Percentiles rank a stretch among this genome's conserved stretches.
These are phyloP conservation scores for Coemansia sp. DNA, from an alignment of 192 early-diverging fungal species.

Conservation along the genomic window DNA sequence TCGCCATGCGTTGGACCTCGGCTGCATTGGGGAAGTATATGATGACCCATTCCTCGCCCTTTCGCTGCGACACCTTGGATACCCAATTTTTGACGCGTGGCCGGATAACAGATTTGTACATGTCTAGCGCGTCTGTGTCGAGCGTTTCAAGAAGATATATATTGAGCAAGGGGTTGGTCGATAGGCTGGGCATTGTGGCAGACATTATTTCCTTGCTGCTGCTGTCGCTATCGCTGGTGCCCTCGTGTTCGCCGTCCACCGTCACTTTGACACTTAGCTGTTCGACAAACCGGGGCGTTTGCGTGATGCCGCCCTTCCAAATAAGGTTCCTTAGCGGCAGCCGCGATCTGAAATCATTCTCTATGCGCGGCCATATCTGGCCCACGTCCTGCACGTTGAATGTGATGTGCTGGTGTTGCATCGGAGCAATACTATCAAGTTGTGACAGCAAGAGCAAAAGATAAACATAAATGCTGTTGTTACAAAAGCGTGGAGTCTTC, in stretches of 20 bases:
- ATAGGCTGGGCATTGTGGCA: not conserved
- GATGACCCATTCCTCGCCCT: conserved; percentile 85
- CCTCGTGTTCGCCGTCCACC: conserved; percentile 21
- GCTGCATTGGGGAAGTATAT: conserved; percentile 68
- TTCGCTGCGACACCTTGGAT: conserved; percentile 16
- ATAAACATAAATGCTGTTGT: not conserved
- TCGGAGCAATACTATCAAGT: not conserved
- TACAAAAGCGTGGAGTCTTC: not conserved
- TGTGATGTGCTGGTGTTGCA: conserved; percentile 12
- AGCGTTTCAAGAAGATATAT: conserved; percentile 27
- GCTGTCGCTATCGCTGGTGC: conserved; percentile 2
- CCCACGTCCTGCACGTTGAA: conserved; percentile 26
- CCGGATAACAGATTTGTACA: conserved; percentile 44
- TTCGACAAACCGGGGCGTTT: conserved; percentile 63
- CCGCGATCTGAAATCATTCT: conserved; percentile 65
- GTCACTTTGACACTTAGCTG: conserved; percentile 62
- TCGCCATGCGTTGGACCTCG: conserved; percentile 53
- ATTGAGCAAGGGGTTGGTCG: conserved; percentile 25
- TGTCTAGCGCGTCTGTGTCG: conserved; percentile 35
- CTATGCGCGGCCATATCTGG: conserved; percentile 63
- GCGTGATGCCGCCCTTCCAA: conserved; percentile 74
- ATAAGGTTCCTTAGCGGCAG: conserved; percentile 79
- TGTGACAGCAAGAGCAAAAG: not conserved
- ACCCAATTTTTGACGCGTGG: conserved; percentile 48
- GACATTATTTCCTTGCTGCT: conserved; percentile 10